Evolutionary conservation across 176 grass and related monocot species (phyloP).

Genomic region (Echinochloa phyllopogon): DNA sequence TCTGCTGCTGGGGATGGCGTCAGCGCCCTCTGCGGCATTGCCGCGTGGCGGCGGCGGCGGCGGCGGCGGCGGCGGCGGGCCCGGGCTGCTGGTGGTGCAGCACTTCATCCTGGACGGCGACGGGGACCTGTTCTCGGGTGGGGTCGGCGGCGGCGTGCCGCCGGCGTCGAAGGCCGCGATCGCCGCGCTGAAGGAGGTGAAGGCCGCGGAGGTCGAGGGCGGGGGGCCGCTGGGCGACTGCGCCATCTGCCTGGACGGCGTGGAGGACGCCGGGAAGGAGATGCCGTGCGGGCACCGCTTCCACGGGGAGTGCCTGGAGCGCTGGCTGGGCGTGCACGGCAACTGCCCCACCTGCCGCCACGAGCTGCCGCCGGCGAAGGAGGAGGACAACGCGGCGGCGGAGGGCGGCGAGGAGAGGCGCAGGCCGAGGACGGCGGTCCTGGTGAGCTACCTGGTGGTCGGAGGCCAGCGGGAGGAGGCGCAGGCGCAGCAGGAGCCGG

Average conservation of each 20-base stretch:
- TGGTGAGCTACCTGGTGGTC: constrained; percentile 42
- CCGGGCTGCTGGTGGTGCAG: constrained; percentile 34
- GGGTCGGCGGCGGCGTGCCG: constrained; percentile 34
- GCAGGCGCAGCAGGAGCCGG: background rate
- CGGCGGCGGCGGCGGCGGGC: background rate
- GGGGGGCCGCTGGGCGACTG: constrained; percentile 44
- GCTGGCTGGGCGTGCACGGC: constrained; percentile 78
- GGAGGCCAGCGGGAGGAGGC: background rate
- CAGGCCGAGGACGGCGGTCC: constrained; percentile 32
- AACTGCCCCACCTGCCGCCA: constrained; percentile 74
- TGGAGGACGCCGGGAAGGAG: constrained; percentile 58
- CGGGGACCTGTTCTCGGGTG: constrained; percentile 44
- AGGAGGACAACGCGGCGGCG: background rate
- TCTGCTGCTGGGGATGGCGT: constrained; percentile 35
- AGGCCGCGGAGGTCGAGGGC: constrained; percentile 13
- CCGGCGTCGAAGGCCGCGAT: constrained; percentile 73
- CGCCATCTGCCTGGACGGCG: constrained; percentile 70
- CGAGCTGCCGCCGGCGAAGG: constrained; percentile 49
- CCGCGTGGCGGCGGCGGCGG: background rate
- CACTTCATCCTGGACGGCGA: constrained; percentile 28
- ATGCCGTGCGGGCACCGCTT: constrained; percentile 87
- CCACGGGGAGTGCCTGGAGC: constrained; percentile 72
- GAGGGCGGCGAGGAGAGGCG: constrained; percentile 38
- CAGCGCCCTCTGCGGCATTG: background rate
- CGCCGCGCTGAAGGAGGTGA: constrained; percentile 65